Percentiles rank a stretch among this genome's conserved stretches.
Conservation (phyloP, 1,139 yeast species). For the Debaryomycetaceae sp. region DNA sequence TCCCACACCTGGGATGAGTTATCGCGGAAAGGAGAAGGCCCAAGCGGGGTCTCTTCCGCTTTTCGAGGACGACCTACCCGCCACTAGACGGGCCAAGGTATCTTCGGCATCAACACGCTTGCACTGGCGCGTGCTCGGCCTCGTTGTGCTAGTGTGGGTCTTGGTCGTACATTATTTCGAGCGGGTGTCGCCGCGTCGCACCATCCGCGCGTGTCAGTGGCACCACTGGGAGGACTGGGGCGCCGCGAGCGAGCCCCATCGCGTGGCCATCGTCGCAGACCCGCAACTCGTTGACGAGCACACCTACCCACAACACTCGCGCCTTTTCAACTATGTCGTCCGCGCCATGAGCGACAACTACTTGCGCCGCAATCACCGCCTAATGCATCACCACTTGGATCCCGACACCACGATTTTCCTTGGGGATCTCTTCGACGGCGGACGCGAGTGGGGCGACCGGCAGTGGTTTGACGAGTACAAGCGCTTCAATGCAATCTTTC, state of each 20-base stretch:
- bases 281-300: slow-evolving; percentile 86
- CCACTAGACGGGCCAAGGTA: no score
- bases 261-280: slow-evolving; percentile 77
- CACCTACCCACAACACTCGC: slow-evolving; percentile 60
- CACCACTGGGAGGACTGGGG: slow-evolving; percentile 56
- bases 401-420: slow-evolving; percentile 78
- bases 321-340: slow-evolving; percentile 41
- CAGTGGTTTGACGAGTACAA: slow-evolving; percentile 70
- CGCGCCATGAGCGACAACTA: slow-evolving; percentile 64
- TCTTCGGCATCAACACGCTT: not conserved
- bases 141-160: slow-evolving; percentile 41
- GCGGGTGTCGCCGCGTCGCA: slow-evolving; percentile 46
- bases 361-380: slow-evolving; percentile 70
- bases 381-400: slow-evolving; percentile 52
- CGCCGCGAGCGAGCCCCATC: slow-evolving; percentile 39
- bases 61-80: no score
- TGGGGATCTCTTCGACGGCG: slow-evolving; percentile 95
- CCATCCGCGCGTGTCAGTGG: slow-evolving; percentile 60
- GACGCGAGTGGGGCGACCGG: slow-evolving; percentile 70
- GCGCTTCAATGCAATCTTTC: slow-evolving; percentile 65
- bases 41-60: slow-evolving; percentile 3
- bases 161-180: slow-evolving; percentile 56
- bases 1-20: slow-evolving; percentile 11
- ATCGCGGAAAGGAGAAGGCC: slow-evolving; percentile 15
- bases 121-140: slow-evolving; percentile 5